Evolutionary conservation across 2,329 filamentous ascomycete species (phyloP), one percentile per base, ranked within the genome.

Genomic region (Stagonosporopsis chrysanthemi): DNA sequence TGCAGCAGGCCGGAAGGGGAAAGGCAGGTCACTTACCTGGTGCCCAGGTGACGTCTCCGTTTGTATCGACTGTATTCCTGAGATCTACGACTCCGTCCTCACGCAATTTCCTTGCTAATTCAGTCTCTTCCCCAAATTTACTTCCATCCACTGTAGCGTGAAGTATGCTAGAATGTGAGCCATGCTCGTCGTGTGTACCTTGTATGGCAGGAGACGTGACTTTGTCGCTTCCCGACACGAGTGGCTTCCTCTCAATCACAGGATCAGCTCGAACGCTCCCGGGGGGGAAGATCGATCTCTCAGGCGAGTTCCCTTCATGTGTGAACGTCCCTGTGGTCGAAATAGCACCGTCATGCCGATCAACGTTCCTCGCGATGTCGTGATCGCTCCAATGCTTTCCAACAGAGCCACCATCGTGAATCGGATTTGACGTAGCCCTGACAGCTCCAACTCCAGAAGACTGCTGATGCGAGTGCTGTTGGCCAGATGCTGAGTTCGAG

Each of bases 51-150:
- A 74, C 70, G 29, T 74, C 63, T n/a, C 75, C 64, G 14, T 76
- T 74, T 6, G 72, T 74, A 52, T 80, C 77, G 28, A 73, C 69
- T 1, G 76, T 79, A 40, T 80, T 67, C 2, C 45, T 61, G 11
- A 79, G 63, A 58, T 79, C 66, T 5, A 77, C 65, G 22, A 77
- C 62, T 4, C 71, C 73, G n/a, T 70, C 63, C 15, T 72, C 54
- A 28, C 61, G 53, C 15, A 58, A 11, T 24, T 54, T 41, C 52
- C 17, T 60, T 33, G 54, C 58, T 14, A 33, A 38, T 17, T 49
- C 42, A 14, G 54, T 57, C 8, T 61, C 60, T 19, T 58, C 15
- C 3, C 48, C 48, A 23, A 35, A 15, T 19, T 29, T 31, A 6
- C 49, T 53, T 11, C 60, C 61, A 6, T 54, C 56, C 35, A 50